phyloP scores from a whole-genome alignment of 2,329 filamentous ascomycete genomes.

The Penicillium verrucosum region DNA sequence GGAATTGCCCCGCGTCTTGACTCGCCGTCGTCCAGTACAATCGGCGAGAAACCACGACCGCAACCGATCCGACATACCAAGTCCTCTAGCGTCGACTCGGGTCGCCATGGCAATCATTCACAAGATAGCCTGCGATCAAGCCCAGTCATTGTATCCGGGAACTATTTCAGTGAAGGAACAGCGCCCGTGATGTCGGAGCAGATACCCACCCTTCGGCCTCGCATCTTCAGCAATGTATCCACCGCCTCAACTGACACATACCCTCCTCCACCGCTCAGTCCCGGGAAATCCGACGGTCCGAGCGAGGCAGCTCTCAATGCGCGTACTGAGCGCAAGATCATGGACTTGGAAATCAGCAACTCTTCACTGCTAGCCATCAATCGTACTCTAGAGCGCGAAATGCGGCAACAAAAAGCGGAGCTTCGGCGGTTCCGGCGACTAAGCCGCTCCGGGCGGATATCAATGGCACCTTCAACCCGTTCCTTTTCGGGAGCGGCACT shows the following conservation, averaged over 20 bases:
- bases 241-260: conserved; percentile 39
- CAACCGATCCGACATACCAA: conserved; percentile 29
- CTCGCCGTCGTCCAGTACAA: conserved; percentile 21
- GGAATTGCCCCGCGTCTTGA: conserved; percentile 20
- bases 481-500: conserved; percentile 45
- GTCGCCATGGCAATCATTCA: conserved; percentile 12
- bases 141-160: conserved; percentile 31
- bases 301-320: conserved; percentile 80
- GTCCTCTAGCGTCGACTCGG: conserved; percentile 36
- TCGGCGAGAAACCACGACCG: conserved; percentile 16
- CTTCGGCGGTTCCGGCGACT: conserved; percentile 81
- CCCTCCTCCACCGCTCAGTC: conserved; percentile 53
- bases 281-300: conserved; percentile 43
- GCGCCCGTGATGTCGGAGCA: conserved; percentile 25
- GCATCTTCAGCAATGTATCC: conserved; percentile 36
- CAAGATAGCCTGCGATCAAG: conserved; percentile 30
- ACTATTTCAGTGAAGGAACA: conserved; percentile 19
- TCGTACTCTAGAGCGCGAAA: conserved; percentile 81
- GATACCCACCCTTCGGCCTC: conserved; percentile 29
- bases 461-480: conserved; percentile 51
- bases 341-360: conserved; percentile 95
- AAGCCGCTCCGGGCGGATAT: conserved; percentile 74
- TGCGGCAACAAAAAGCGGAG: conserved; percentile 87
- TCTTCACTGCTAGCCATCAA: conserved; percentile 95
- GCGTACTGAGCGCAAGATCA: conserved; percentile 85